phyloP scores from a whole-genome alignment of 352 stramenopile genomes.

The Phytophthora podocarpi region DNA sequence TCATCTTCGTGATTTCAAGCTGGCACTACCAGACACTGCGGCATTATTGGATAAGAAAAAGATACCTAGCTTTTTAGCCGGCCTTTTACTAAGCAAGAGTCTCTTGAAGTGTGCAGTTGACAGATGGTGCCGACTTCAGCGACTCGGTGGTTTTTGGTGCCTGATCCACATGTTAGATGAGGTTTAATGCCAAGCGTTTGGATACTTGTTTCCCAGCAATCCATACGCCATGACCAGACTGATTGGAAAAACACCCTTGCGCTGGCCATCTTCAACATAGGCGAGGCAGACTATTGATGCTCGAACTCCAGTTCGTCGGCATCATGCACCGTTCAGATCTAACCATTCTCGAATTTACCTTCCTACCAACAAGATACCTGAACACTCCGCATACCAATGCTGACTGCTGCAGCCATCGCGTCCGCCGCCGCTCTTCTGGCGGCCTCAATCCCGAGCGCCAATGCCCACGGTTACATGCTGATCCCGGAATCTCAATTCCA shows the following conservation, averaged over 20 bases:
- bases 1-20: not conserved
- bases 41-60: not conserved
- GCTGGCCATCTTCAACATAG: not conserved
- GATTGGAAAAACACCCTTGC: not conserved
- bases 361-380: not conserved
- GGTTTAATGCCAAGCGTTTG: not conserved
- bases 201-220: not conserved
- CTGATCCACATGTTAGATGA: not conserved
- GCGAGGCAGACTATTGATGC: not conserved
- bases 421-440: conserved; percentile 15
- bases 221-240: conserved; percentile 1
- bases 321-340: too few species aligned
- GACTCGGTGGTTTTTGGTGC: not conserved
- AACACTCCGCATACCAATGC: not conserved
- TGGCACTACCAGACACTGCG: not conserved
- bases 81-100: not conserved
- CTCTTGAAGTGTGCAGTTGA: not conserved
- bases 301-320: not conserved
- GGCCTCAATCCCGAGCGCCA: conserved; percentile 1
- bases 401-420: conserved; percentile 14
- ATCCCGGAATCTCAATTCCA: conserved; percentile 26
- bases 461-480: conserved; percentile 34
- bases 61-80: not conserved
- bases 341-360: conserved; percentile 11
- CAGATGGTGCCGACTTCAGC: not conserved